These are phyloP conservation scores for Naganishia friedmannii DNA, from an alignment of 768 basidiomycete genomes.

Conservation along the genomic window DNA sequence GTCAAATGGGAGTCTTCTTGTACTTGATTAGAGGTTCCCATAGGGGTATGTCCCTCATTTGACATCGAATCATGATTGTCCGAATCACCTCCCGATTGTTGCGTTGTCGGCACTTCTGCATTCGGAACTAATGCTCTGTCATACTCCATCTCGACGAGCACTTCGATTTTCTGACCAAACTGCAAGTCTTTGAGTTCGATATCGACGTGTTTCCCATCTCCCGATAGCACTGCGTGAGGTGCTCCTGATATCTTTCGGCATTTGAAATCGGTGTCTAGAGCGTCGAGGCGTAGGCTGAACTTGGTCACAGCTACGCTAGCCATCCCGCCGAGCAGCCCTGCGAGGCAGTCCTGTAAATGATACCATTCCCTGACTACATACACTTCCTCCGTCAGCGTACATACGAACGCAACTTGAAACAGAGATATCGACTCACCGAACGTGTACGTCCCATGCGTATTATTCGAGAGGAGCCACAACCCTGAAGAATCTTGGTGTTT, in stretches of 20 bases:
- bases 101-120: background rate
- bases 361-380: conserved; percentile 76
- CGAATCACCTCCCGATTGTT: conserved; percentile 17
- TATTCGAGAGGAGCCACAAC: conserved; percentile 97
- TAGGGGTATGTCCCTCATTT: conserved; percentile 6
- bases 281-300: conserved; percentile 93
- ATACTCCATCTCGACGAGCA: conserved; percentile 92
- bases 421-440: conserved; percentile 26
- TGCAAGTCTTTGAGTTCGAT: conserved; percentile 90
- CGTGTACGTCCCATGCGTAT: conserved; percentile 87
- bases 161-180: conserved; percentile 96
- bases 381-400: background rate
- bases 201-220: conserved; percentile 92
- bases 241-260: conserved; percentile 93
- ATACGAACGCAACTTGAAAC: background rate
- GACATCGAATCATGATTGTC: conserved; percentile 24
- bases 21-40: background rate
- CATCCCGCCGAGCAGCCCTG: conserved; percentile 93
- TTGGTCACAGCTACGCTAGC: conserved; percentile 88
- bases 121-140: conserved; percentile 52
- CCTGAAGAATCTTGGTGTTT: conserved; percentile 96
- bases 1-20: conserved; percentile 59
- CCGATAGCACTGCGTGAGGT: conserved; percentile 75
- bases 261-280: conserved; percentile 85
- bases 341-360: conserved; percentile 84